phyloP scores from a whole-genome alignment of 257 asterid species.

The Solanum habrochaites region DNA sequence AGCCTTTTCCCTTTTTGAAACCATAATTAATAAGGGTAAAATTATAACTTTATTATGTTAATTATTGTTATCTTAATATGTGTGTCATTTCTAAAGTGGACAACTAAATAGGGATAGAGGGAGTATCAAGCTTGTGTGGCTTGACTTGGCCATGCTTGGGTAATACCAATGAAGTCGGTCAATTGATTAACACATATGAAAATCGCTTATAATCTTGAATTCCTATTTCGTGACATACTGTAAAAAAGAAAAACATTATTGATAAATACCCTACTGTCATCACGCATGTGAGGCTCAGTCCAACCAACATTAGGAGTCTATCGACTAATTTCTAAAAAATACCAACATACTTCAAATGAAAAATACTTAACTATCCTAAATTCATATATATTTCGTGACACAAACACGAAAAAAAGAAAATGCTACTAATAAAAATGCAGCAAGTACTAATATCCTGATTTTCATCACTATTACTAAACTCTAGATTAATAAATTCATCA shows the following conservation, averaged over 20 bases:
- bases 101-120: no score
- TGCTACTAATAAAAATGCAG: background rate
- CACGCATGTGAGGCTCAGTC: fast-evolving
- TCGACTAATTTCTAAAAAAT: background rate
- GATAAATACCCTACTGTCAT: background rate
- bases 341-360: no score
- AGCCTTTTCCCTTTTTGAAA: no score
- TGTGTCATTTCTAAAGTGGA: no score
- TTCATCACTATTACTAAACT: background rate
- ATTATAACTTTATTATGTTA: no score
- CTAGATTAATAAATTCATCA: background rate
- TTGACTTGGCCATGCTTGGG: background rate
- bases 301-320: background rate
- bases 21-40: no score
- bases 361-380: background rate
- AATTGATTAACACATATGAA: background rate
- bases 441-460: background rate
- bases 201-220: background rate
- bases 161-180: background rate
- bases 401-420: background rate
- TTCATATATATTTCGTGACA: background rate
- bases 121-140: background rate
- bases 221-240: background rate
- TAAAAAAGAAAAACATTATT: no score
- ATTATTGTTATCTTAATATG: no score